Percentiles rank a stretch among this genome's conserved stretches.
Conservation (phyloP, 306 rosid species). For the Medicago arabica region DNA sequence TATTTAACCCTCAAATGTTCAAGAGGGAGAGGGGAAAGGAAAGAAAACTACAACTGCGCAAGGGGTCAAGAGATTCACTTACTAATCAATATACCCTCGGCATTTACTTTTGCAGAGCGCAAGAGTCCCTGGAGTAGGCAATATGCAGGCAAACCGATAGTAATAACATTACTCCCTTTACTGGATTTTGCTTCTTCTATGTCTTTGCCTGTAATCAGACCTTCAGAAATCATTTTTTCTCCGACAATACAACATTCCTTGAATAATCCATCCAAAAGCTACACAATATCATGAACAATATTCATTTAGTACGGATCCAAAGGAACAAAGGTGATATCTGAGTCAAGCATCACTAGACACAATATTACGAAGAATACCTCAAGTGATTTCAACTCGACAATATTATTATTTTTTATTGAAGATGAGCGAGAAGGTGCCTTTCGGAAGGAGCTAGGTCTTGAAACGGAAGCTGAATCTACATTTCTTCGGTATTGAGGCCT, state of each 20-base stretch:
- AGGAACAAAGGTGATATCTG: conserved; percentile 1
- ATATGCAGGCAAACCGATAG: conserved; percentile 88
- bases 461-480: conserved; percentile 51
- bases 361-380: conserved; percentile 64
- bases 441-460: conserved; percentile 62
- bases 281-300: conserved; percentile 41
- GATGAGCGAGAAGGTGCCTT: conserved; percentile 56
- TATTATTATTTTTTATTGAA: conserved; percentile 63
- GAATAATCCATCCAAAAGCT: conserved; percentile 79
- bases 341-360: conserved; percentile 10
- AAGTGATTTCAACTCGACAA: conserved; percentile 71
- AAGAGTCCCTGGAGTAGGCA: conserved; percentile 73
- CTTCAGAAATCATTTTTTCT: conserved; percentile 77
- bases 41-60: not conserved
- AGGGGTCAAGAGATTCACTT: conserved; percentile 40
- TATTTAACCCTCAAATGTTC: too few species aligned
- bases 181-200: conserved; percentile 74
- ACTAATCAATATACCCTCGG: conserved; percentile 73
- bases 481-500: conserved; percentile 70
- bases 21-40: not conserved
- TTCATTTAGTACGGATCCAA: conserved; percentile 36
- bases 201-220: conserved; percentile 68
- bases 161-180: conserved; percentile 72
- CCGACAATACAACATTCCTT: conserved; percentile 61
- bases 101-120: conserved; percentile 76